Percentiles rank a stretch among this genome's conserved stretches.
phyloP scores from a whole-genome alignment of 345 rosid species.

The Populus deltoides region DNA sequence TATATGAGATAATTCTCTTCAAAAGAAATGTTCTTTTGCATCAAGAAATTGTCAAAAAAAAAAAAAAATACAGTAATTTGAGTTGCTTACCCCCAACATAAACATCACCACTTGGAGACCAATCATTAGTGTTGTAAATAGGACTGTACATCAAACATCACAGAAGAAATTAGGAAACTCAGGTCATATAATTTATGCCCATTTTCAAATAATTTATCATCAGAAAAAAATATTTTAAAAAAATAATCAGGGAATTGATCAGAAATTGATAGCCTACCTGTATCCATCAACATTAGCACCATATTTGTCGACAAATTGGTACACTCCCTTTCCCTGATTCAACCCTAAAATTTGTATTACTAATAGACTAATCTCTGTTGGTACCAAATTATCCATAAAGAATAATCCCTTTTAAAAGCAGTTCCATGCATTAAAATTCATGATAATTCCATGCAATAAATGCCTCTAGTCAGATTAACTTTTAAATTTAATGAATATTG shows the following conservation, averaged over 20 bases:
- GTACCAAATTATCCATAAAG: background rate
- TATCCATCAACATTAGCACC: constrained; percentile 97
- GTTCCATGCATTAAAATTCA: no score
- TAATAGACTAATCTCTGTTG: background rate
- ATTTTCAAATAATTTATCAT: background rate
- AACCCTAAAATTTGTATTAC: background rate
- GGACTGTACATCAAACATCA: constrained; percentile 49
- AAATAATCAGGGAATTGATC: background rate
- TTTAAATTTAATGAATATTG: no score
- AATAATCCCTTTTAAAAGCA: no score
- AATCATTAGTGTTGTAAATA: constrained; percentile 57
- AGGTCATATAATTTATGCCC: background rate
- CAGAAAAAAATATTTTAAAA: background rate
- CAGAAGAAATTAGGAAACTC: background rate
- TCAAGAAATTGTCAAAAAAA: background rate
- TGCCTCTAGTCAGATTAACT: no score
- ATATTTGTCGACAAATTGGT: constrained; percentile 90
- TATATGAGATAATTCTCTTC: background rate
- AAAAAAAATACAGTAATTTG: background rate
- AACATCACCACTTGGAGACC: constrained; percentile 80
- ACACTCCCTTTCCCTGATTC: constrained; percentile 89
- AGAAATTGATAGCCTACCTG: constrained; percentile 41
- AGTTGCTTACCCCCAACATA: constrained; percentile 61
- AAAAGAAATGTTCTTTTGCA: background rate
- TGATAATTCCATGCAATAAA: no score